Base-by-base conservation (phyloP, 306 rosid genomes). In the Medicago ruthenica region DNA sequence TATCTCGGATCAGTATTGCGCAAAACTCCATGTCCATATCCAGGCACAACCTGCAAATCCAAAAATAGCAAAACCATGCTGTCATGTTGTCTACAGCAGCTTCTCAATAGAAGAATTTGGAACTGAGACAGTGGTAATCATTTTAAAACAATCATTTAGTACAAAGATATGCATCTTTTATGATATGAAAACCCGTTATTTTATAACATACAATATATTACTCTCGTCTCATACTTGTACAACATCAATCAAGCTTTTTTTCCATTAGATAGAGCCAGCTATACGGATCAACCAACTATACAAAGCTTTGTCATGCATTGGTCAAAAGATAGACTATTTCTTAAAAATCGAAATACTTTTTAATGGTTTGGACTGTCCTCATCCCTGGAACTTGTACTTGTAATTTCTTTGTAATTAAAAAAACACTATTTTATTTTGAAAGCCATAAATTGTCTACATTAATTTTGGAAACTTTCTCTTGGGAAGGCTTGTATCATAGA, bases 1-100 rank as follows among this genome's bases (percentile, higher is more conserved):
- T 96, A 96, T 89, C 99, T 91, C 67, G 99, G 99, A 79, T 96
- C 98, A 27, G 98, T 96, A 44, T 96, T 83, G 74, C 99, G 97
- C 87, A 96, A 76, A 83, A 96, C 99, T 57, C 99, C 99, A 62
- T 96, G 99, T 37, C 99, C 99, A 77, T 84, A 96, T 83, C 99
- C 97, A 78, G 99, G 99, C 60, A 92, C 91, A 82, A 96, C 98
- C 99, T 95, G 77, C 65, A 85, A 82, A 80, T 50, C 18, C 47
- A 50, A 14, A 68, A 76, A 34, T 24, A 37, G 42, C 48, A 71
- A 76, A 76, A 79, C 24, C 14, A 45, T 34, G 18, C 51, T 58
- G 77, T 64, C 51, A 59, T 8, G 39, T 75, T 55, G 58, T 66
- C 58, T 60, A 51, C 68, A 42, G 54, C 45, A 36, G 36, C 17